Evolutionary conservation across 148 eudicot species (phyloP).

Genomic region (Rhododendron ovatum): DNA sequence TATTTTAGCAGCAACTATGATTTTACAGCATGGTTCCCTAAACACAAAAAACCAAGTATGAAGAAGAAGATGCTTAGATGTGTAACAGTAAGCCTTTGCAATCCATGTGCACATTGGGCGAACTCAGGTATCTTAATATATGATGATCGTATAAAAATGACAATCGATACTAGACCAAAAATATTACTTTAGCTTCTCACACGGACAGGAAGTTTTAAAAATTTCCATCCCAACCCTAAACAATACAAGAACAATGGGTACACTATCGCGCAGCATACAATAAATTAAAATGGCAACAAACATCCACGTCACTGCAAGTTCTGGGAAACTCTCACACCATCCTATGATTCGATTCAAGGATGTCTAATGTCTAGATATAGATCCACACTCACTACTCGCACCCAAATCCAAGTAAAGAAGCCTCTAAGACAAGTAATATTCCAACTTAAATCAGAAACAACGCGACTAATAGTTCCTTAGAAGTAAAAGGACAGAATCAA

Average conservation of each 20-base stretch:
- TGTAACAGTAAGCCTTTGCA: background rate
- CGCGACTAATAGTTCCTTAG: background rate
- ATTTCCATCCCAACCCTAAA: background rate
- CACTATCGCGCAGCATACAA: background rate
- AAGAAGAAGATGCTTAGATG: background rate
- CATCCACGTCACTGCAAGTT: background rate
- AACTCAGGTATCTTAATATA: background rate
- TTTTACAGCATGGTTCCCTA: background rate
- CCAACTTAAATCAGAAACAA: background rate
- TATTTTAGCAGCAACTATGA: background rate
- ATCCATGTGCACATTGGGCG: background rate
- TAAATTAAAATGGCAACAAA: background rate
- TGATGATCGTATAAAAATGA: background rate
- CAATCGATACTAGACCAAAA: background rate
- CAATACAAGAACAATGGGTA: background rate
- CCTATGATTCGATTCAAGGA: background rate
- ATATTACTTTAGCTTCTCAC: background rate
- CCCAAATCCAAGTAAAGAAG: background rate
- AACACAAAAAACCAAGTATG: background rate
- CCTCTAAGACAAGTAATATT: background rate
- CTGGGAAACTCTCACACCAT: background rate
- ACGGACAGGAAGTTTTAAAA: background rate
- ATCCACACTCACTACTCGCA: background rate
- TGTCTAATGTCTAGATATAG: background rate
- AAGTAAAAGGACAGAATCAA: background rate